Evolutionary conservation across 257 asterid genomes (phyloP), one percentile per base, ranked within the genome.

Genomic region (Orobanche coerulescens): DNA sequence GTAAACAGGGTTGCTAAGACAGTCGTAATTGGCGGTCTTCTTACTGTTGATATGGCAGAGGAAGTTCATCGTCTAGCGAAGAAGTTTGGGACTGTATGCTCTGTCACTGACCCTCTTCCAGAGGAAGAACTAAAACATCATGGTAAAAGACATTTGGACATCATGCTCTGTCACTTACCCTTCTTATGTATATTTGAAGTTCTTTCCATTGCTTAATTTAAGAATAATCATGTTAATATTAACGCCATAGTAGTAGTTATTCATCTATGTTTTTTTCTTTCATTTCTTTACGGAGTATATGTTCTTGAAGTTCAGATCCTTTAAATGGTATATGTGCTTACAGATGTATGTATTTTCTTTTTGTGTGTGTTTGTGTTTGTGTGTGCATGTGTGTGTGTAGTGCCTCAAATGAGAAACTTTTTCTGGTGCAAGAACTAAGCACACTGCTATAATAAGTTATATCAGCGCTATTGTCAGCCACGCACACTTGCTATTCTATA

Each of bases 1-100:
- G 66, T 67, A 55, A 80, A 78, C 81, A 93, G 99, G 92, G 90
- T 86, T 65, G 95, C 97, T 53, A 89, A 73, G 85, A 93, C 95
- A 0, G 94, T 86, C 64, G 65, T 93, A 76, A 70, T 93, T 57
- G 99, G 99, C 30, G 91, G 94, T 67, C 94, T 86, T 70, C 77
- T 80, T 63, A 65, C 66, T 73, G 78, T 55, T 67, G 81, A 78
- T 42, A 86, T 89, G 94, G 94, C 88, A 13, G 82, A 83, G 72
- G 96, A 86, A 67, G 94, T 85, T 77, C 96, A 93, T 69, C 79
- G 68, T 60, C 67, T 58, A 58, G 95, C 94, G 10, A 74, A 62
- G 67, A 73, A 78, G 73, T 71, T 79, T 74, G 99, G 96, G 58
- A 70, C 89, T 10, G 75, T 83, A 25, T 75, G 75, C 62, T 78